Evolutionary conservation across 164 flowering plant species (phyloP).

Genomic region (Piper longum): DNA sequence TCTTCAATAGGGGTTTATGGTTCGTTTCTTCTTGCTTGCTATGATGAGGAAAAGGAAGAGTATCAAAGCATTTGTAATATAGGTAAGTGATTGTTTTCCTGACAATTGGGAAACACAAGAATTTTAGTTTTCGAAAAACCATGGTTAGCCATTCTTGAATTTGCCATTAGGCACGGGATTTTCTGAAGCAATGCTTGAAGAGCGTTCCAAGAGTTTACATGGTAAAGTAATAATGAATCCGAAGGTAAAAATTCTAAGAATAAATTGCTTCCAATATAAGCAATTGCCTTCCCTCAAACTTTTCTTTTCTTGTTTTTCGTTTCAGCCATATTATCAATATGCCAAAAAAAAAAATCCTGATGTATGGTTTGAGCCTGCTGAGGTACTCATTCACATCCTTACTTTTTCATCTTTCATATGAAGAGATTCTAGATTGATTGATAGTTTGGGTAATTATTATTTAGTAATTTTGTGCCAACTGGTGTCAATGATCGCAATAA

Average conservation of each 20-base stretch:
- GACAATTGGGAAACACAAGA: neutral
- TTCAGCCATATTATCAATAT: constrained; percentile 71
- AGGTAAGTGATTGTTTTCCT: constrained; percentile 23
- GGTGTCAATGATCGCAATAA: too few species aligned
- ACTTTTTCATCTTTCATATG: too few species aligned
- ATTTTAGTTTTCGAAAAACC: neutral
- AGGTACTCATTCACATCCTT: constrained; percentile 29
- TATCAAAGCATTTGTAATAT: constrained; percentile 96
- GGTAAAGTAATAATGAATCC: constrained; percentile 64
- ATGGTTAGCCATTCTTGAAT: neutral
- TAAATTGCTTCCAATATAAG: neutral
- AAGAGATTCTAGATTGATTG: neutral
- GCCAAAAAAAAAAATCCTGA: constrained; percentile 68
- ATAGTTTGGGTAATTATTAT: neutral
- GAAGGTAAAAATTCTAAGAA: constrained; percentile 29
- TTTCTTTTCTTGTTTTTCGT: constrained; percentile 5
- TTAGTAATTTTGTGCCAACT: too few species aligned
- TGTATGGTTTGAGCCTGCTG: constrained; percentile 95
- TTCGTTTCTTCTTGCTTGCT: constrained; percentile 95
- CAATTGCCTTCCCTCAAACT: neutral
- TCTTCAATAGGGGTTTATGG: constrained; percentile 67
- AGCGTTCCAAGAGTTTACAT: constrained; percentile 72
- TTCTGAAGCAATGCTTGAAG: constrained; percentile 80
- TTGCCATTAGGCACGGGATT: constrained; percentile 74
- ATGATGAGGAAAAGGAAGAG: constrained; percentile 73